These are phyloP conservation scores for Paxillus rubicundulus DNA, from an alignment of 768 basidiomycete genomes.

Conservation along the genomic window DNA sequence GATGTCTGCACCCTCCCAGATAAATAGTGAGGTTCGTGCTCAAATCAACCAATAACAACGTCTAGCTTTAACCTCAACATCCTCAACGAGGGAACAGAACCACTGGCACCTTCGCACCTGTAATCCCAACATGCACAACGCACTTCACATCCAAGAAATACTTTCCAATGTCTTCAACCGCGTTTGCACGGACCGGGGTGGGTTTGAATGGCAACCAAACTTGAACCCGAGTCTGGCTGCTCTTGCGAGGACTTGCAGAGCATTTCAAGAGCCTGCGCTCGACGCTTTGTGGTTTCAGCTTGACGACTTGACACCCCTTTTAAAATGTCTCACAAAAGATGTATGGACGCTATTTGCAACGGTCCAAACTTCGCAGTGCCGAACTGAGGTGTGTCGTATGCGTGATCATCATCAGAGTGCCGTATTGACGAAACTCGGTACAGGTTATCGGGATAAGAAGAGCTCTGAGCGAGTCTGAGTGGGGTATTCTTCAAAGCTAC, in stretches of 20 bases:
- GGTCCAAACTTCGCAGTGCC: background rate
- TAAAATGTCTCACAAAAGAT: background rate
- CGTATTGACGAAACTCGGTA: too few relatives aligned
- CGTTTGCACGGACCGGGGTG: background rate
- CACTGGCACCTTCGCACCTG: background rate
- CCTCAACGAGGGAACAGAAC: too few relatives aligned
- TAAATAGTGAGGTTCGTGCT: too few relatives aligned
- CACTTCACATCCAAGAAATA: constrained; percentile 4
- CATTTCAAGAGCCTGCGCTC: constrained; percentile 7
- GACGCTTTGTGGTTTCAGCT: constrained; percentile 2
- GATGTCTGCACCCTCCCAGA: too few relatives aligned
- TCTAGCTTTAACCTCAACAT: too few relatives aligned
- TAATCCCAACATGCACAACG: background rate
- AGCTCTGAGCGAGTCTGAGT: constrained; percentile 1
- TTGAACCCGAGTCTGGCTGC: constrained; percentile 2
- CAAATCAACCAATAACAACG: too few relatives aligned
- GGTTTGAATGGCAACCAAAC: background rate
- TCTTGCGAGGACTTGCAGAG: constrained; percentile 10
- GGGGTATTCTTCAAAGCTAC: background rate
- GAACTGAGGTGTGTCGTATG: too few relatives aligned
- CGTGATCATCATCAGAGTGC: too few relatives aligned
- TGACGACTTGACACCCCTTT: constrained; percentile 1
- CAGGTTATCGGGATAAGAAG: background rate
- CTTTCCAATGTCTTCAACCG: constrained; percentile 1
- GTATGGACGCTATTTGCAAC: background rate